Conservation (phyloP, 2,329 filamentous ascomycete species). For the Bipolaris gigantea region DNA sequence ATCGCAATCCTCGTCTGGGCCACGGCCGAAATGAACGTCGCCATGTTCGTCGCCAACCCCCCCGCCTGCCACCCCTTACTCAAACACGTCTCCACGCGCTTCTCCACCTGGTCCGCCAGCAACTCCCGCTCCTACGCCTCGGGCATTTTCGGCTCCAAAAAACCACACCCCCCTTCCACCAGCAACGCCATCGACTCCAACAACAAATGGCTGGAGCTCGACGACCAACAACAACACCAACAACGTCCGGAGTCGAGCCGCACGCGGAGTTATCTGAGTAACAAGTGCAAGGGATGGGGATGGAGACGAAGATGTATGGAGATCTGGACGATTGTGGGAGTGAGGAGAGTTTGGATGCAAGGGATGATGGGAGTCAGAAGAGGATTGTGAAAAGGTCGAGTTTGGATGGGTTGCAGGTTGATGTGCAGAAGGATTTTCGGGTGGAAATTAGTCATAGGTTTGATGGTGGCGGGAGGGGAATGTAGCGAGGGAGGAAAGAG, state of each 20-base stretch:
- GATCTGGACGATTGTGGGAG: slow-evolving; percentile 4
- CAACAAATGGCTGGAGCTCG: slow-evolving; percentile 6
- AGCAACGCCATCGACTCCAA: neutral
- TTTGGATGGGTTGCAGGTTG: slow-evolving; percentile 2
- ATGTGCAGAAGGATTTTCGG: slow-evolving; percentile 6
- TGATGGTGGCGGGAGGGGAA: neutral
- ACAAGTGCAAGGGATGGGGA: neutral
- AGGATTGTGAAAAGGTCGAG: neutral
- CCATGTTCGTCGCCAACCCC: slow-evolving; percentile 11
- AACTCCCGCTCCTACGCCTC: neutral
- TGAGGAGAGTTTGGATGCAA: neutral
- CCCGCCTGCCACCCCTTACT: slow-evolving; percentile 10
- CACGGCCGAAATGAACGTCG: slow-evolving; percentile 11
- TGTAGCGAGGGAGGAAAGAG: neutral
- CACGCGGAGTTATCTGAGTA: neutral
- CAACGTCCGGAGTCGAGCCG: neutral
- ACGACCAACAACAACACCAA: neutral
- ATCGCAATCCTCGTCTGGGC: slow-evolving; percentile 10
- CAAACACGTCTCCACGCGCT: slow-evolving; percentile 5
- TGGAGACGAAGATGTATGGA: slow-evolving; percentile 8
- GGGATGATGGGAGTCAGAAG: slow-evolving; percentile 1
- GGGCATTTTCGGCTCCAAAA: neutral
- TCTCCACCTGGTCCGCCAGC: slow-evolving; percentile 4
- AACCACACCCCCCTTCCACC: neutral
- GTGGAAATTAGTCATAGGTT: neutral